These are phyloP conservation scores for Evernia prunastri DNA, from an alignment of 495 filamentous ascomycete species.

Conservation along the genomic window DNA sequence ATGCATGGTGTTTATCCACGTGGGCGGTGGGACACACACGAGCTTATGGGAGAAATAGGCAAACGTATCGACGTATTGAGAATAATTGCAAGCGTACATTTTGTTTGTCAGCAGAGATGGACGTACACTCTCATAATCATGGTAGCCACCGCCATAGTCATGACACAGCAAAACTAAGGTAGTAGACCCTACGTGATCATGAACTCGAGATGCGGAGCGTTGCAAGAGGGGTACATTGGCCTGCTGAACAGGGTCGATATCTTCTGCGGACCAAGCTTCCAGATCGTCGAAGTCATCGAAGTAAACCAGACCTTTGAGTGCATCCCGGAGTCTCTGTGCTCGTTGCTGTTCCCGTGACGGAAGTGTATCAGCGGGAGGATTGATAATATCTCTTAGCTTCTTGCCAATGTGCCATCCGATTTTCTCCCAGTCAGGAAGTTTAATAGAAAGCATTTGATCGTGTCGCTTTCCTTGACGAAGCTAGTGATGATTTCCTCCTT, in stretches of 20 bases:
- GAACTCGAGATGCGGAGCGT: conserved; percentile 18
- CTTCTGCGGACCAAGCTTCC: conserved; percentile 31
- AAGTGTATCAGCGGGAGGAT: conserved; percentile 9
- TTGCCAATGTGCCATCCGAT: conserved; percentile 14
- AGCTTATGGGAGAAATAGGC: conserved; percentile 44
- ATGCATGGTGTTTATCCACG: conserved; percentile 42
- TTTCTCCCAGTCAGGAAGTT: conserved; percentile 14
- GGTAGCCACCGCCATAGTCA: conserved; percentile 42
- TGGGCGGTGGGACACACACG: conserved; percentile 37
- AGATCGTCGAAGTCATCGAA: conserved; percentile 35
- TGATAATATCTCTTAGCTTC: conserved; percentile 8
- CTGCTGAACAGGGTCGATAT: conserved; percentile 34
- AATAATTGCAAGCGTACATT: conserved; percentile 35
- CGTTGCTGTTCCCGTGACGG: conserved; percentile 10
- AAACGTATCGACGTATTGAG: conserved; percentile 38
- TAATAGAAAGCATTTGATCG: background rate
- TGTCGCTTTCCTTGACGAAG: too few species aligned
- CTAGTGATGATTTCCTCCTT: too few species aligned
- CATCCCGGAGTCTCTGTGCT: conserved; percentile 14
- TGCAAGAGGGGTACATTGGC: conserved; percentile 37
- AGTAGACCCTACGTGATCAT: conserved; percentile 14
- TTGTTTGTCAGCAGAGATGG: conserved; percentile 23
- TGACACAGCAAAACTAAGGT: conserved; percentile 35
- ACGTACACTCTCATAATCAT: conserved; percentile 34
- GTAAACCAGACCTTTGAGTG: conserved; percentile 32